Evolutionary conservation across 2,329 filamentous ascomycete genomes (phyloP), one percentile per base, ranked within the genome.

Genomic region (Zymoseptoria passerinii): DNA sequence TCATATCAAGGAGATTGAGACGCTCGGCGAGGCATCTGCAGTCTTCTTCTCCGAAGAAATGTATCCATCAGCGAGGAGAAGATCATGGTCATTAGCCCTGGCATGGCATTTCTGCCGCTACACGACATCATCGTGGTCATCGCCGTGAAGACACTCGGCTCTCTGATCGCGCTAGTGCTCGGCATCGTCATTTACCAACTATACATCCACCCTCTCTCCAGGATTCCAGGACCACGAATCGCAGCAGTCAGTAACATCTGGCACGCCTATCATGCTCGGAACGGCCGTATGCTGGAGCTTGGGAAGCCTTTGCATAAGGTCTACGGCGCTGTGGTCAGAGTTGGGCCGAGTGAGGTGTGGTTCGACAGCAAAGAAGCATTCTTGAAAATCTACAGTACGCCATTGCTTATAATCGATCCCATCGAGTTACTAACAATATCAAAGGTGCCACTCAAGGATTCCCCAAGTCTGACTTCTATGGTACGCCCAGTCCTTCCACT

Each of bases 271-370:
- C 59, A 61, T n/a, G 61, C 53, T 35, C 61, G 61, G 6, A 63
- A 63, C 53, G 61, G 61, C 8, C n/a, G 53, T 2, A 59, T 61
- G 61, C 48, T 63, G 29, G 20, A 44, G 1, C 50, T 63, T 4
- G 61, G 59, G 48, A 58, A 60, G 44, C 52, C 52, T 7, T 63
- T 76, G 5, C 75, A 77, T 63, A 56, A 63, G 3, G 56, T 63
- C 27, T 76, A 76, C 62, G 78, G 78, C 4, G 68, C 70, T 1
- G 70, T 78, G 8, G 77, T 81, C 4, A 74, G 79, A 20, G 68
- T 80, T 48, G 74, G 72, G 3, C 78, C 78, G 1, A 72, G 78
- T 57, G 77, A 80, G 62, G 78, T 73, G n/a, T 62, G 60, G 60
- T 40, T 64, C 18, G 54, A 60, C 53, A 62, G 57, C 49, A 62